These are phyloP conservation scores for Neoboletus brunneissimus DNA, from an alignment of 768 basidiomycete species.

Conservation along the genomic window DNA sequence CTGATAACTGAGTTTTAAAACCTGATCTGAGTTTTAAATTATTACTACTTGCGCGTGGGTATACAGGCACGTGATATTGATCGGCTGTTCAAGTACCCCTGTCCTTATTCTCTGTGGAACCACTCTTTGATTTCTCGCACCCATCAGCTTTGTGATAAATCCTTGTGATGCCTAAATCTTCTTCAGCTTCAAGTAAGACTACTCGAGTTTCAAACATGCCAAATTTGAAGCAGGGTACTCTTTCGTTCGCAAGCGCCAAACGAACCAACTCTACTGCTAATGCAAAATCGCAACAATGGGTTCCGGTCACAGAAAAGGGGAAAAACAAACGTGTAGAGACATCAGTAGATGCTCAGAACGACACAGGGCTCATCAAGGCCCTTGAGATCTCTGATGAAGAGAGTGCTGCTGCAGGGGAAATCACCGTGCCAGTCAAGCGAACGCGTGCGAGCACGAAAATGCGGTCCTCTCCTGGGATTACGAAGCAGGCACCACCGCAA, in stretches of 20 bases:
- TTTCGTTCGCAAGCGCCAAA: slow-evolving; percentile 47
- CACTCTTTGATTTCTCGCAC: neutral
- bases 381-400: slow-evolving; percentile 24
- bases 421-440: slow-evolving; percentile 19
- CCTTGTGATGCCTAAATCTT: neutral
- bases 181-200: neutral
- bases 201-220: neutral
- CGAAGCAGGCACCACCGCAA: neutral
- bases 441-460: slow-evolving; percentile 27
- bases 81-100: slow-evolving; percentile 15
- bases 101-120: slow-evolving; percentile 7
- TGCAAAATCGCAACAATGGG: slow-evolving; percentile 19
- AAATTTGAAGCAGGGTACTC: slow-evolving; percentile 43
- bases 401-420: neutral
- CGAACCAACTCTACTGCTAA: slow-evolving; percentile 35
- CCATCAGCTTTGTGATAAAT: neutral
- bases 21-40: too few species aligned
- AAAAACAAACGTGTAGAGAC: slow-evolving; percentile 3
- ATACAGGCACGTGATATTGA: slow-evolving; percentile 8
- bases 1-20: too few species aligned
- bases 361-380: neutral
- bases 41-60: neutral
- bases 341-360: neutral
- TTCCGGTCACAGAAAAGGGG: slow-evolving; percentile 4
- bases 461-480: slow-evolving; percentile 3